Base-by-base conservation (phyloP, 2,329 filamentous ascomycete species). In the Diplodia corticola region DNA sequence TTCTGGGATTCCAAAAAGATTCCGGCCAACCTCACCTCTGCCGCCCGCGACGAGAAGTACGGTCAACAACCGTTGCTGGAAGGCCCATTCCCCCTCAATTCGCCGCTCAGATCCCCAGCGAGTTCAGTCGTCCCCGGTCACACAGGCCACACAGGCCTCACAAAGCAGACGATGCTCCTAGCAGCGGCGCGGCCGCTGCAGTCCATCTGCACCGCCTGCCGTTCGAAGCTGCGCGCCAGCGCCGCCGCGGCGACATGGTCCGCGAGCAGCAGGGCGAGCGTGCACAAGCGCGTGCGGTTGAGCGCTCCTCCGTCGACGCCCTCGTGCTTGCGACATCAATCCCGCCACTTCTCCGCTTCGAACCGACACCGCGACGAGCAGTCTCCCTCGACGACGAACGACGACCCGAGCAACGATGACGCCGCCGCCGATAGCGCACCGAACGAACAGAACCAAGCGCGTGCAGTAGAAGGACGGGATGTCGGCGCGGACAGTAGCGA, bases 181-280 rank as follows among this genome's bases (percentile, higher is more conserved):
- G 10, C 53, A 12, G n/a, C n/a, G n/a, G n/a, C n/a, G n/a, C 63
- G 63, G 30, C 53, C 53, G 13, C 44, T 57, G 53, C 63, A 65
- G 53, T 60, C 51, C 40, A 35, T 65, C 30, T 65, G 63, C 63
- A 65, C 28, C 12, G 40, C 63, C 13, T 65, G 63, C 40, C 63
- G 63, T 22, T 59, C 51, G 12, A 65, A 65, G n/a, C 40, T 59
- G 10, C 40, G 46, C 4, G 17, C 53, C 40, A 20, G 30, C 49
- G n/a, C 63, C 28, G 44, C 63, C 30, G 49, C 33, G n/a, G n/a
- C n/a, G 15, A 30, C 63, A 5, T 46, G 59, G 12, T 48, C 44
- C 13, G 28, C 53, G 15, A 59, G 50, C 30, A 51, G 46, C 17
- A 22, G 28, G 20, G 26, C 63, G 13, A 37, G 46, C 37, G 20